Conservation (phyloP, 176 grass and related monocot genomes). For the Lolium rigidum region DNA sequence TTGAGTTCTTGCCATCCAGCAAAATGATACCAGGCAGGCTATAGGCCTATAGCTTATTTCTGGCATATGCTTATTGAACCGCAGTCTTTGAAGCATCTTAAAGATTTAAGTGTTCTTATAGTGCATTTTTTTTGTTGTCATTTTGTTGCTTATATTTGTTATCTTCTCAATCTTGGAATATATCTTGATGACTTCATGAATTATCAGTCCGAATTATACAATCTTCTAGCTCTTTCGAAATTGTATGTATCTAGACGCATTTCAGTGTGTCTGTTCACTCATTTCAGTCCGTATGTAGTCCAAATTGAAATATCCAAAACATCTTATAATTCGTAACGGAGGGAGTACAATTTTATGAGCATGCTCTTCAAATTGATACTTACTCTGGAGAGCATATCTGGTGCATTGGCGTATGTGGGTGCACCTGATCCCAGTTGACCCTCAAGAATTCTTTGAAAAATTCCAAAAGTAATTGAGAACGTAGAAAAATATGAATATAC, state of each 20-base stretch:
- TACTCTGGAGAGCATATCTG: neutral
- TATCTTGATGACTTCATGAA: neutral
- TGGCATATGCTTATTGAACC: constrained; percentile 13
- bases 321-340: too few relatives aligned
- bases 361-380: constrained; percentile 25
- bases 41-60: constrained; percentile 16
- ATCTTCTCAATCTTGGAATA: neutral
- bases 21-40: neutral
- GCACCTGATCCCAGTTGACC: neutral
- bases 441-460: neutral
- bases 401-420: neutral
- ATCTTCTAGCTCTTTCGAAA: too few relatives aligned
- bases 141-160: constrained; percentile 7
- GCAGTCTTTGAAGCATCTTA: neutral
- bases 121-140: neutral
- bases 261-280: too few relatives aligned
- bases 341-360: neutral
- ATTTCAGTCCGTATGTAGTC: too few relatives aligned
- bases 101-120: constrained; percentile 18
- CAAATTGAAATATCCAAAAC: too few relatives aligned
- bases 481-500: neutral
- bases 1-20: neutral
- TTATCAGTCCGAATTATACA: neutral
- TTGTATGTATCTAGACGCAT: too few relatives aligned
- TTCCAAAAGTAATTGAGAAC: neutral